Evolutionary conservation across 2,329 filamentous ascomycete genomes (phyloP).

Genomic region (Botryosphaeria dothidea): DNA sequence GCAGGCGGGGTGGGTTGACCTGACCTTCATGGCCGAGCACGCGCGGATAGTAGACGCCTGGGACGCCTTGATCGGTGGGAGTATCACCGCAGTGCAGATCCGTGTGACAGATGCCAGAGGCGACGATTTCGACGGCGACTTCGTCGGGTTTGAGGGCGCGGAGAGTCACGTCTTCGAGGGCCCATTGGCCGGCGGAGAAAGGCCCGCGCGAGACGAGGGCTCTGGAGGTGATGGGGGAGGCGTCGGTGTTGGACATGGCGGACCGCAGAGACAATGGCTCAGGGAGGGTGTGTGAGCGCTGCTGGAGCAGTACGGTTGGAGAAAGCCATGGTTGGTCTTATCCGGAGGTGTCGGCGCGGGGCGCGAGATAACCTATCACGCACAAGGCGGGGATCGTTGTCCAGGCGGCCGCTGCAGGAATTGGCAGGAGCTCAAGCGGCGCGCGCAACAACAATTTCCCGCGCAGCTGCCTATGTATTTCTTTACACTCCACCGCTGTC

Average conservation of each 20-base stretch:
- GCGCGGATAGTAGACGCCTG: slow-evolving; percentile 42
- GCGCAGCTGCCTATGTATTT: neutral
- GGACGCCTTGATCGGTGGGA: slow-evolving; percentile 25
- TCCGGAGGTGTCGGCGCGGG: slow-evolving; percentile 1
- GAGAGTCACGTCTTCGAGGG: slow-evolving; percentile 38
- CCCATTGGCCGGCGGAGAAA: slow-evolving; percentile 38
- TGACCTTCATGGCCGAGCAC: slow-evolving; percentile 56
- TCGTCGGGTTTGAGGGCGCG: slow-evolving; percentile 43
- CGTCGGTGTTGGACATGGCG: neutral
- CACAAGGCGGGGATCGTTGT: neutral
- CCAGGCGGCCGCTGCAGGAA: neutral
- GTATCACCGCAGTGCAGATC: slow-evolving; percentile 48
- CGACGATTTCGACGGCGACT: slow-evolving; percentile 53
- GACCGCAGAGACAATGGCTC: neutral
- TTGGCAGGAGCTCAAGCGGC: neutral
- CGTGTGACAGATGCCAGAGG: slow-evolving; percentile 56
- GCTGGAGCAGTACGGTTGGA: neutral
- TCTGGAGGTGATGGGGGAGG: slow-evolving; percentile 9
- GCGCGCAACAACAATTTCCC: neutral
- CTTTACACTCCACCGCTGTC: neutral
- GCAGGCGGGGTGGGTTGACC: neutral
- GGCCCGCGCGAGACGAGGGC: slow-evolving; percentile 41
- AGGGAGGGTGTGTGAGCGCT: neutral
- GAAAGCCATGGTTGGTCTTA: neutral
- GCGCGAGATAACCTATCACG: slow-evolving; percentile 4